These are phyloP conservation scores for Pyricularia sp. DNA, from an alignment of 2,329 filamentous ascomycete genomes.

Conservation along the genomic window DNA sequence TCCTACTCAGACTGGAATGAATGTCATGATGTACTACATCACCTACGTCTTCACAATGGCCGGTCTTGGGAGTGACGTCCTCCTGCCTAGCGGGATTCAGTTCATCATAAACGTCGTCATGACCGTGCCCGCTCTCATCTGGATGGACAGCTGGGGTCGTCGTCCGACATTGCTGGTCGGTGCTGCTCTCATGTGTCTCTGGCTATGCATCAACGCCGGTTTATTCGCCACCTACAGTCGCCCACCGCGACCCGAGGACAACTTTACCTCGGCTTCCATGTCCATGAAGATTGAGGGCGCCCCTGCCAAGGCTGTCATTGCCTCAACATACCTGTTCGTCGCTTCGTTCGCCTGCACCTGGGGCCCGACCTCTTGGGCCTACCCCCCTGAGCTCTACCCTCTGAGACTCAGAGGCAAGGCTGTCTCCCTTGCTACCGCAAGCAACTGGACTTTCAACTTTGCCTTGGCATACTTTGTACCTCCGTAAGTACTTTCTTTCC, in stretches of 20 bases:
- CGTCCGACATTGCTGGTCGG: conserved; percentile 54
- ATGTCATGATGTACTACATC: conserved; percentile 62
- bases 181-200: conserved; percentile 47
- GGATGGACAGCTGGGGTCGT: conserved; percentile 63
- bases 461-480: conserved; percentile 25
- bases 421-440: conserved; percentile 19
- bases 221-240: conserved; percentile 29
- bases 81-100: conserved; percentile 56
- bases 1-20: conserved; percentile 52
- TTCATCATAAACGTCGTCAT: conserved; percentile 71
- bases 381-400: conserved; percentile 33
- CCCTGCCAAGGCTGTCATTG: conserved; percentile 45
- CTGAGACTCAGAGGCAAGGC: conserved; percentile 25
- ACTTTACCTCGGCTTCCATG: conserved; percentile 26
- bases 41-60: conserved; percentile 62
- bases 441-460: conserved; percentile 28
- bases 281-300: conserved; percentile 32
- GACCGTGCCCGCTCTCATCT: conserved; percentile 64
- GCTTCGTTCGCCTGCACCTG: conserved; percentile 31
- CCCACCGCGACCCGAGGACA: conserved; percentile 16
- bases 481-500: conserved; percentile 4
- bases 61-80: conserved; percentile 44
- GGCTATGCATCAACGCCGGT: conserved; percentile 31
- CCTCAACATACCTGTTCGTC: conserved; percentile 53
- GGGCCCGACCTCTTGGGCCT: conserved; percentile 31